Conservation (phyloP, 257 asterid species). For the Gynochthodes officinalis region DNA sequence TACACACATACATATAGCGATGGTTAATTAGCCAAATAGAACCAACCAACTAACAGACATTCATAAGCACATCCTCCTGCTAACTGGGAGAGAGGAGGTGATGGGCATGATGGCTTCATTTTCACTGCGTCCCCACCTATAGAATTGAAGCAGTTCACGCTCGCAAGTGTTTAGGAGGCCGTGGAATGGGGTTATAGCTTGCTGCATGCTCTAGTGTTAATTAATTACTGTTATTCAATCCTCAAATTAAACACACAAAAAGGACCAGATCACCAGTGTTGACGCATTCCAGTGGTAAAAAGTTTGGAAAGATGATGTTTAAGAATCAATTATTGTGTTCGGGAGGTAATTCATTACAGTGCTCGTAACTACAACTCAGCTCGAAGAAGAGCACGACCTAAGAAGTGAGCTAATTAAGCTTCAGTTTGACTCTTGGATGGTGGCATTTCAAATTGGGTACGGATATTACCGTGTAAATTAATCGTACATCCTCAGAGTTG, state of each 20-base stretch:
- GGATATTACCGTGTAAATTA: too few species aligned
- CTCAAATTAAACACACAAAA: too few species aligned
- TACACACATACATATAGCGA: too few species aligned
- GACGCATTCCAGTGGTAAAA: too few species aligned
- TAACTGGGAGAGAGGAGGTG: not conserved
- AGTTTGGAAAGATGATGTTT: not conserved
- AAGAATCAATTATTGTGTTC: not conserved
- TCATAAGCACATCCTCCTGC: not conserved
- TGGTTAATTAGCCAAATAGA: not conserved
- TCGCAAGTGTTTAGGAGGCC: too few species aligned
- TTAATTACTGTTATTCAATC: too few species aligned
- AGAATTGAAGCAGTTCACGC: conserved; percentile 13
- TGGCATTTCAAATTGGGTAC: not conserved
- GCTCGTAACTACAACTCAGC: not conserved
- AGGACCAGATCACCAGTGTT: too few species aligned
- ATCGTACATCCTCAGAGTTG: not conserved
- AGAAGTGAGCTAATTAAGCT: not conserved
- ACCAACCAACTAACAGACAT: not conserved
- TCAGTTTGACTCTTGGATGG: conserved; percentile 15
- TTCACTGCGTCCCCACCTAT: conserved; percentile 29
- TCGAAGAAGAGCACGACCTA: not conserved
- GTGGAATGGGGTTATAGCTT: too few species aligned
- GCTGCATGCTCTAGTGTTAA: too few species aligned
- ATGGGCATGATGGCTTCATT: conserved; percentile 17
- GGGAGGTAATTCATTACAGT: not conserved